Base-by-base conservation (phyloP, 306 rosid species). In the Dalbergia cochinchinensis region DNA sequence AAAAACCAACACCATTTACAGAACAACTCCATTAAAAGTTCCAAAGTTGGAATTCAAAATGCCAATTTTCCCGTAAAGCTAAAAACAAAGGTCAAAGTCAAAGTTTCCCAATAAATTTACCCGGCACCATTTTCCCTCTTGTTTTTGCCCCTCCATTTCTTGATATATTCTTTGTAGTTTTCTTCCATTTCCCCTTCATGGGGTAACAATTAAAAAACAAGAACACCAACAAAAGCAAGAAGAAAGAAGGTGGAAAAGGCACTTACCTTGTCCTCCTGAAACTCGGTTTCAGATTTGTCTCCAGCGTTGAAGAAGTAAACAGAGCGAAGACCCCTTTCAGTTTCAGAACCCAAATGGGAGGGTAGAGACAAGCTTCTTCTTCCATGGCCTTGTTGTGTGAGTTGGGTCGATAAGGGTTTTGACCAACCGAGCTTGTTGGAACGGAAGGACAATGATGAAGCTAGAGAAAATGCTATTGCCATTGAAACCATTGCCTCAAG, bases 271-370 rank as follows among this genome's bases (percentile, higher is more conserved):
- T 26, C 31, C 31, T 47, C 80, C 53, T 80, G 81, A 45, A 73
- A 51, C 41, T 83, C 73, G 58, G 37, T 73, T 45, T 83, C 78
- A 41, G 94, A 73, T 18, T 84, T 85, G 4, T 86, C 86, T 57
- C 79, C 78, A 16, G 88, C 75, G 15, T 74, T 89, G 81, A 80
- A 82, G 82, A 84, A 84, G 84, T 88, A 85, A 78, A 88, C 51
- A 7, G 87, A 73, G 54, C 85, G 80, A 51, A 55, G 45, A 26
- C 19, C 51, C 34, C 82, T 59, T 55, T 34, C 47, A 80, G 81
- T 59, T 48, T 18, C 47, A 80, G 70, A 81, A 12, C 31, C 5
- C 14, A 58, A 78, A 42, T 16, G 80, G 55, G 68, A 22, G 53
- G 53, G 53, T 3, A 47, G 13, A 18, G 58, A 76, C 6, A 48